phyloP scores from a whole-genome alignment of 1,284 basidiomycete genomes.

The Cryptococcus sp. region DNA sequence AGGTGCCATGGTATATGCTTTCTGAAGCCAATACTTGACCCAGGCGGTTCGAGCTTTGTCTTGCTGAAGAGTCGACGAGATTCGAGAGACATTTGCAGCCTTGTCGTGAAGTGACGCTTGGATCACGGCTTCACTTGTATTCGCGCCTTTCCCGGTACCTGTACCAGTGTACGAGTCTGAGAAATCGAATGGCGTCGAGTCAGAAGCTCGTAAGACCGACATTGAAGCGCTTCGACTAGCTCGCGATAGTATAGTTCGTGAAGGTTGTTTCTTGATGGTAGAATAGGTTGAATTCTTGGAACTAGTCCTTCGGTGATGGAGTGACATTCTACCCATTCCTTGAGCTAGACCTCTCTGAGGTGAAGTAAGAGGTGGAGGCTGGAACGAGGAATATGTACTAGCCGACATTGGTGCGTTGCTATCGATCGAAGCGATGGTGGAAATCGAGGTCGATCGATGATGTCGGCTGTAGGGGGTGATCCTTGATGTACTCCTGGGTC shows the following conservation, averaged over 20 bases:
- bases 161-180: no score
- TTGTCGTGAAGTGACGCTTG: no score
- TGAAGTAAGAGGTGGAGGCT: no score
- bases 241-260: neutral
- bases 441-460: neutral
- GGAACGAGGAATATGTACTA: no score
- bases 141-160: no score
- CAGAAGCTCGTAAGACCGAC: neutral
- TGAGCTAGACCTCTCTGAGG: no score
- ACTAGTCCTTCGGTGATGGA: constrained; percentile 5
- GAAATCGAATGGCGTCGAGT: no score
- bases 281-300: constrained; percentile 10
- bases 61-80: constrained; percentile 13
- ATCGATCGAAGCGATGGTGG: neutral
- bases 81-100: no score
- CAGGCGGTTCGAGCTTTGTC: constrained; percentile 36
- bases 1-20: constrained; percentile 29
- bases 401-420: neutral
- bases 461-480: neutral
- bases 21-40: constrained; percentile 39
- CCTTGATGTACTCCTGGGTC: neutral
- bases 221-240: neutral
- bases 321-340: no score
- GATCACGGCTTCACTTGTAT: no score
- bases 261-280: neutral